phyloP scores from a whole-genome alignment of 2,329 filamentous ascomycete genomes.

The Ophiosphaerella herpotricha region DNA sequence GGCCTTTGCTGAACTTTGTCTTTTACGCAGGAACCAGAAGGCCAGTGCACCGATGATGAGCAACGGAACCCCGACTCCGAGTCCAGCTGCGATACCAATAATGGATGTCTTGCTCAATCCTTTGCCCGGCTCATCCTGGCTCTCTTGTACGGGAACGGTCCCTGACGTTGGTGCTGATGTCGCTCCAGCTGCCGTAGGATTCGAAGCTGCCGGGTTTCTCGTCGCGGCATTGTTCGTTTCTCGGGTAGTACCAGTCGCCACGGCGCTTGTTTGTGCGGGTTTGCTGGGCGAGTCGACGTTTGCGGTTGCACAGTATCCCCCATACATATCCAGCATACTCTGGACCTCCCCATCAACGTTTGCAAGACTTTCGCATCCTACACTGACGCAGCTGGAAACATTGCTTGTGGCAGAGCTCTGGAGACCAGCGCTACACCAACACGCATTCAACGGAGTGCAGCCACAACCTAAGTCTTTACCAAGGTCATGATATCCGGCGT shows the following conservation, averaged over 20 bases:
- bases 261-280: background rate
- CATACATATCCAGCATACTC: conserved; percentile 7
- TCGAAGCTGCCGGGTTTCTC: background rate
- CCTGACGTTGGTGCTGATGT: background rate
- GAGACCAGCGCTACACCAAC: conserved; percentile 2
- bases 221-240: background rate
- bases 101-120: conserved; percentile 9
- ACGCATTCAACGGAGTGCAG: conserved; percentile 4
- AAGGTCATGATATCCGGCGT: conserved; percentile 3
- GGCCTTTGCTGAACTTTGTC: background rate
- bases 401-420: conserved; percentile 1
- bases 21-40: background rate
- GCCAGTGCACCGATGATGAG: background rate
- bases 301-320: conserved; percentile 7
- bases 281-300: background rate
- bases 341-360: conserved; percentile 3
- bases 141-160: background rate
- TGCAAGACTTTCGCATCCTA: background rate
- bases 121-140: background rate
- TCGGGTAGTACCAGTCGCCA: background rate
- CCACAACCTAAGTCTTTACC: background rate
- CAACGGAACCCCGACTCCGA: conserved; percentile 10
- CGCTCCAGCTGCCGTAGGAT: background rate
- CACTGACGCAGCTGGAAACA: conserved; percentile 2
- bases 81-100: conserved; percentile 3